Evolutionary conservation across 2,329 filamentous ascomycete genomes (phyloP).

Genomic region (Xylariaceae sp.): DNA sequence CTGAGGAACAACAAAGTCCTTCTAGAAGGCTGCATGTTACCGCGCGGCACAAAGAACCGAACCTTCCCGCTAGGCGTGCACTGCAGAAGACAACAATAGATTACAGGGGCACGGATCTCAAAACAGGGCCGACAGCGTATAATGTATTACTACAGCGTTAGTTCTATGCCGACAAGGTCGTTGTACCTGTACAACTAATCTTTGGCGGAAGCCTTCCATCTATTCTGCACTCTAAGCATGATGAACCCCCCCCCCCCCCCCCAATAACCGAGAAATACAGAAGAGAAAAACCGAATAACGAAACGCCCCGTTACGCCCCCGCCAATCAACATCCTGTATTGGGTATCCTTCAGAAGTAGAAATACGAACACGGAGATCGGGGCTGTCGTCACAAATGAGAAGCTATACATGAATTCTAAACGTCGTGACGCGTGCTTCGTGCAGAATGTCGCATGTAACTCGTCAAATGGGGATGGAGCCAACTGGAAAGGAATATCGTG

Average conservation of each 20-base stretch:
- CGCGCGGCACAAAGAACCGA: background rate
- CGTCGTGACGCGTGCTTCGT: background rate
- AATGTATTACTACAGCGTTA: background rate
- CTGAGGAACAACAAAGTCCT: slow-evolving; percentile 3
- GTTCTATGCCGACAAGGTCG: background rate
- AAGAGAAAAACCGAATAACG: background rate
- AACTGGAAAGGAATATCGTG: background rate
- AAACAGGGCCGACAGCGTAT: background rate
- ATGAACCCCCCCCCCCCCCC: background rate
- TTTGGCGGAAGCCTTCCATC: background rate
- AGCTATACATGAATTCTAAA: background rate
- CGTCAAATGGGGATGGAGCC: background rate
- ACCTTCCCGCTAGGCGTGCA: background rate
- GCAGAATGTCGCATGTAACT: background rate
- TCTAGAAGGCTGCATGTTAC: background rate
- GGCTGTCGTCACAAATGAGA: background rate
- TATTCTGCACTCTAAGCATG: slow-evolving; percentile 2
- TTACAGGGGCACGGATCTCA: background rate
- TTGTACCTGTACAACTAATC: background rate
- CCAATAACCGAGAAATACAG: background rate
- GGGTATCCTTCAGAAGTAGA: slow-evolving; percentile 17
- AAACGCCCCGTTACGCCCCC: slow-evolving; percentile 11
- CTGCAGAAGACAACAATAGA: background rate
- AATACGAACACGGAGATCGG: background rate
- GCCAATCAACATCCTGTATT: slow-evolving; percentile 2